These are phyloP conservation scores for Isoetes engelmannii DNA, from an alignment of 83 land plant species.

Conservation along the genomic window DNA sequence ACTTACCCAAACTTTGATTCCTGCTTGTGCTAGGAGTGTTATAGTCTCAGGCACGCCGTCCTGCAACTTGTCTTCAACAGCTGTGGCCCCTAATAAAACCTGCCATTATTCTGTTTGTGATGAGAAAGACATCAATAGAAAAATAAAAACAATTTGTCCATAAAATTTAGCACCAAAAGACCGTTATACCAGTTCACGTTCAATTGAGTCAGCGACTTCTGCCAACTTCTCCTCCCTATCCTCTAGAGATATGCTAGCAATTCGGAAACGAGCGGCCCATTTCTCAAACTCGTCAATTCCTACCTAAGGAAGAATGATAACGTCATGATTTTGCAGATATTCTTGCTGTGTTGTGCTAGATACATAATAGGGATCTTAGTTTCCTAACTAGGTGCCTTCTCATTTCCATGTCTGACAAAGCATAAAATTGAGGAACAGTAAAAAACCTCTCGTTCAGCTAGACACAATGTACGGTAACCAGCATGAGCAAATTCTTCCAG, in stretches of 20 bases:
- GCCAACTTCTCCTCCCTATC: constrained; percentile 33
- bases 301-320: constrained; percentile 10
- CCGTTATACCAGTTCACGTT: constrained; percentile 30
- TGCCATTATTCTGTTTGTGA: background rate
- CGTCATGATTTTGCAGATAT: too few relatives aligned
- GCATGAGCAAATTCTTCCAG: constrained; percentile 31
- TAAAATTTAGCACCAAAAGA: background rate
- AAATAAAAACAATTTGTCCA: background rate
- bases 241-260: constrained; percentile 27
- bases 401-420: too few relatives aligned
- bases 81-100: constrained; percentile 37
- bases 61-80: constrained; percentile 40
- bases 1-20: constrained; percentile 35
- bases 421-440: background rate
- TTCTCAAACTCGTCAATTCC: constrained; percentile 19
- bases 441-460: constrained; percentile 38
- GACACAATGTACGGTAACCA: constrained; percentile 40
- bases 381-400: too few relatives aligned
- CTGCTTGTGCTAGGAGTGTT: constrained; percentile 34
- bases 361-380: too few relatives aligned
- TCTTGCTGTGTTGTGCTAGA: too few relatives aligned
- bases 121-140: background rate
- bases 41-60: constrained; percentile 38
- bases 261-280: constrained; percentile 33
- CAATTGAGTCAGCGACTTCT: constrained; percentile 31